phyloP scores from a whole-genome alignment of 495 filamentous ascomycete genomes.

The Patellaria atrata region DNA sequence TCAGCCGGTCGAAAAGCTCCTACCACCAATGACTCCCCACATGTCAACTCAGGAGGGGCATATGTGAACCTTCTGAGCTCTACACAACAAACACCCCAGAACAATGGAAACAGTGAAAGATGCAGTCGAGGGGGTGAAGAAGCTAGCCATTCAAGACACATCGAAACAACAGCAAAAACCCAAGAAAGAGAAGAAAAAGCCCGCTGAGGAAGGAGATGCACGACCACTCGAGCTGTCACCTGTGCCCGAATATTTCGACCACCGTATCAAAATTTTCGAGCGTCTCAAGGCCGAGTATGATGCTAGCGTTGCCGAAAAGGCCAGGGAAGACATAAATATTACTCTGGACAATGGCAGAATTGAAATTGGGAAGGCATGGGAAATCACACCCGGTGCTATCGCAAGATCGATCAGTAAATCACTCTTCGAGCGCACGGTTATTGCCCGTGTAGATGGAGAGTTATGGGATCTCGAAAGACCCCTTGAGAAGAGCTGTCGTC shows the following conservation, averaged over 20 bases:
- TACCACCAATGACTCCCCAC: too few relatives aligned
- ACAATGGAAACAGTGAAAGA: conserved; percentile 17
- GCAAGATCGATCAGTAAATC: conserved; percentile 54
- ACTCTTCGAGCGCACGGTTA: conserved; percentile 58
- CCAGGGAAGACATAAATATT: conserved; percentile 51
- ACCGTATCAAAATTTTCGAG: conserved; percentile 78
- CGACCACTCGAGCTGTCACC: conserved; percentile 44
- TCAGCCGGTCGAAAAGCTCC: too few relatives aligned
- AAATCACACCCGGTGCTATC: conserved; percentile 54
- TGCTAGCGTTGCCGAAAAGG: conserved; percentile 49
- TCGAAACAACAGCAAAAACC: conserved; percentile 12
- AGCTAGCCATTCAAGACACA: conserved; percentile 30
- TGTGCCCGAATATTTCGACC: conserved; percentile 64
- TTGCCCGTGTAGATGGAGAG: conserved; percentile 67
- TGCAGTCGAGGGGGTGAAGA: conserved; percentile 34
- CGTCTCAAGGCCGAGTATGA: conserved; percentile 71
- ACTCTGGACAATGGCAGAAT: conserved; percentile 48
- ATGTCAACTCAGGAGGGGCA: too few relatives aligned
- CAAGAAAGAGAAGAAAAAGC: conserved; percentile 36
- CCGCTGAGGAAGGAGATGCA: conserved; percentile 27
- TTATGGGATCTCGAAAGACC: conserved; percentile 90
- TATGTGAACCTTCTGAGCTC: too few relatives aligned
- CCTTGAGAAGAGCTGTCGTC: conserved; percentile 61
- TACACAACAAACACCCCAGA: neutral
- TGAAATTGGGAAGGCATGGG: conserved; percentile 52